phyloP scores from a whole-genome alignment of 805 yeast species.

The Zygotorulaspora florentina region DNA sequence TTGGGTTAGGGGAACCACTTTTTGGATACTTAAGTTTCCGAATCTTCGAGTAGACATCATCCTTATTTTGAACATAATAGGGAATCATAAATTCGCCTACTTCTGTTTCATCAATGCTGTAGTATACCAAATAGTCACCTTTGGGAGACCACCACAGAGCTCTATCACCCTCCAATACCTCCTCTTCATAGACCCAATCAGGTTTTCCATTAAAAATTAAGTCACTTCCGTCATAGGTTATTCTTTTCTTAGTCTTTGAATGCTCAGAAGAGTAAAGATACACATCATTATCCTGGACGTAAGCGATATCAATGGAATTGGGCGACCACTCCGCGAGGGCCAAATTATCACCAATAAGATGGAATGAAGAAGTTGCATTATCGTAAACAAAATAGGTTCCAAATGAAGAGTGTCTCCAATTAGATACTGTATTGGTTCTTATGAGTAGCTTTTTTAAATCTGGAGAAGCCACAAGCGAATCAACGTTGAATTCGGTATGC shows the following conservation, averaged over 20 bases:
- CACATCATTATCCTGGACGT: conserved; percentile 66
- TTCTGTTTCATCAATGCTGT: conserved; percentile 65
- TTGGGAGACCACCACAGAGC: conserved; percentile 87
- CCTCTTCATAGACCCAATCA: conserved; percentile 95
- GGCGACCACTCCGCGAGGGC: conserved; percentile 72
- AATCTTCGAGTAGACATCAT: conserved; percentile 57
- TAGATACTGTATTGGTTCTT: conserved; percentile 55
- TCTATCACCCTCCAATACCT: conserved; percentile 63
- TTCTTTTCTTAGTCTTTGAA: conserved; percentile 37
- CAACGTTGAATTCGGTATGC: conserved; percentile 43
- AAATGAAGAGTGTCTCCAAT: conserved; percentile 51
- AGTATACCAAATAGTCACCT: conserved; percentile 59
- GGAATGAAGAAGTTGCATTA: conserved; percentile 25
- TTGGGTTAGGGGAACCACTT: conserved; percentile 74
- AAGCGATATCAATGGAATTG: conserved; percentile 58
- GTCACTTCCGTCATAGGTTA: conserved; percentile 68
- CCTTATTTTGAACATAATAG: conserved; percentile 59
- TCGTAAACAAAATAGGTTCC: conserved; percentile 44
- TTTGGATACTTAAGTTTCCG: conserved; percentile 73
- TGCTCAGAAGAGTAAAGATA: conserved; percentile 44
- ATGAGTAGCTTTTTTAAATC: conserved; percentile 56
- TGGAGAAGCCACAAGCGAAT: conserved; percentile 60
- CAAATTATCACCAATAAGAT: conserved; percentile 32
- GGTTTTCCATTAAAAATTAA: conserved; percentile 82
- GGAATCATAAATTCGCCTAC: conserved; percentile 75